Evolutionary conservation across 176 grass and related monocot species (phyloP).

Genomic region (Sorghum bicolor): DNA sequence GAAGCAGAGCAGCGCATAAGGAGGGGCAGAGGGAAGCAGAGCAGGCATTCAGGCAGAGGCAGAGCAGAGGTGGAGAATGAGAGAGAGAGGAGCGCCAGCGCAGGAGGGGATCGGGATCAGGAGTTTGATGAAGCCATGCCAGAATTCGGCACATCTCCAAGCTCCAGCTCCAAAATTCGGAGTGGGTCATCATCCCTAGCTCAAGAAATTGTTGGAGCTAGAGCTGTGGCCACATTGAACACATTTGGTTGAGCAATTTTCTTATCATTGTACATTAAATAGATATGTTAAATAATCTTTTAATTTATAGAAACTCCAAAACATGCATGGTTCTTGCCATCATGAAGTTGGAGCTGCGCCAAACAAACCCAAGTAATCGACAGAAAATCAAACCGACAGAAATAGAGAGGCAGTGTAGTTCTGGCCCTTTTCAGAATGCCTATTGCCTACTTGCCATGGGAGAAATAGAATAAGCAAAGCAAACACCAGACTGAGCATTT

Average conservation of each 20-base stretch:
- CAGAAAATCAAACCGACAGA: neutral
- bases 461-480: neutral
- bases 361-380: neutral
- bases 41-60: neutral
- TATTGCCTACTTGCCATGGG: neutral
- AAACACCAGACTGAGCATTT: neutral
- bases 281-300: neutral
- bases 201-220: neutral
- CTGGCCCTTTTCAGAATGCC: neutral
- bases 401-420: neutral
- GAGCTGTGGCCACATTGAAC: neutral
- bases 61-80: neutral
- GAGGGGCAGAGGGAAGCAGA: neutral
- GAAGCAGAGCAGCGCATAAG: neutral
- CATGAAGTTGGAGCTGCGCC: neutral
- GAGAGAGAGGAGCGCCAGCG: neutral
- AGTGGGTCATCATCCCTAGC: neutral
- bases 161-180: neutral
- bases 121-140: neutral
- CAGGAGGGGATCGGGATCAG: neutral
- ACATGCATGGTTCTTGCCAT: neutral
- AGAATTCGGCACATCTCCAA: neutral
- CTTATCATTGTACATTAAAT: neutral
- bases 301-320: neutral
- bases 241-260: neutral